Evolutionary conservation across 106 monocot genomes (phyloP), one percentile per base, ranked within the genome.

Genomic region (Apostasia ramifera): DNA sequence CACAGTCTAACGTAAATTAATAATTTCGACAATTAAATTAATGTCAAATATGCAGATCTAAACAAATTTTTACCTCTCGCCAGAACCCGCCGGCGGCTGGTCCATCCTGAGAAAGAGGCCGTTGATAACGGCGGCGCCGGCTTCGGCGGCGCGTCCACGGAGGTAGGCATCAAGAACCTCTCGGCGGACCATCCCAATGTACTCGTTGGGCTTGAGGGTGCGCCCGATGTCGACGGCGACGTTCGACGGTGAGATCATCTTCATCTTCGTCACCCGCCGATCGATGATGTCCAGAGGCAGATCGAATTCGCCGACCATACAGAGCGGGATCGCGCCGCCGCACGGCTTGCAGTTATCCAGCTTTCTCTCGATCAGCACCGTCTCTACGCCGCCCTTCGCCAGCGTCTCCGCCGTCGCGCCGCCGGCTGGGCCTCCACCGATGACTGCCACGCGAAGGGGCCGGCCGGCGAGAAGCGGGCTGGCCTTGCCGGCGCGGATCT

Each of bases 191-290:
- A 97, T 97, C 61, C 95, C 91, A 57, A 95, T 95, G 86, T 88
- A 95, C 89, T 95, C 95, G 63, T 89, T 60, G 9, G 91, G 91
- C 70, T 74, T 84, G 41, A 95, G 73, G 1, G 91, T 95, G 15
- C 86, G 76, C 42, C 95, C 91, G 63, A 95, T 92, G 68, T 95
- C 89, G 68, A 95, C 95, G 45, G 84, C 76, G 59, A 92, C 92
- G 66, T 95, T 95, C 51, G 95, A 92, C 12, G 91, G 91, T 2
- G 95, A 95, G 12, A 95, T 95, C 95, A 95, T 95, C 91, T 95
- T 92, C 95, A 95, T 95, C 84, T 92, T 92, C 3, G 84, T 88
- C 47, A 95, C 91, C 15, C 79, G 70, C 54, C 89, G 67, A 78
- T 95, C 95, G 72, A 95, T 86, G 48, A 95, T 89, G 70, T 95